phyloP scores from a whole-genome alignment of 2,329 filamentous ascomycete genomes.

The Phoma herbarum region DNA sequence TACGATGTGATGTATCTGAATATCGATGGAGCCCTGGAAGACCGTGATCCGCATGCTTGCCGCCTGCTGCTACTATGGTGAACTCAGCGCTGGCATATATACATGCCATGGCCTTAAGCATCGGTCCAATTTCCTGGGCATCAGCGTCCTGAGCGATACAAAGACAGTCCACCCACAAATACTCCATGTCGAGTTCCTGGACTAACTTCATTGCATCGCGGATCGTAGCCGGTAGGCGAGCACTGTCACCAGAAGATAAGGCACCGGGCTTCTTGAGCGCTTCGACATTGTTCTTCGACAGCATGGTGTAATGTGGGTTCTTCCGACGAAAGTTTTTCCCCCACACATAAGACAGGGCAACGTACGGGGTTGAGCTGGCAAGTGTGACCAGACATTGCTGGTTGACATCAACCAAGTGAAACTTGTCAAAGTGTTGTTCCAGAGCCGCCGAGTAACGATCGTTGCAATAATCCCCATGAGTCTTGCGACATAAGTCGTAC shows the following conservation, averaged over 20 bases:
- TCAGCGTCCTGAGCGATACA: constrained; percentile 1
- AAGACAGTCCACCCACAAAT: constrained; percentile 5
- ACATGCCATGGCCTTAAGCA: background rate
- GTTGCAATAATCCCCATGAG: no score
- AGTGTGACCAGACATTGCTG: background rate
- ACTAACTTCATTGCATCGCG: constrained; percentile 1
- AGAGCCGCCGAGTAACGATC: no score
- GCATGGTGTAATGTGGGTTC: background rate
- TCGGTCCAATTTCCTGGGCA: background rate
- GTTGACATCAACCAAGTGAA: no score
- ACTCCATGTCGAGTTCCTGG: no score
- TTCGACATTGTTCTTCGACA: background rate
- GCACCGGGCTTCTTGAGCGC: background rate
- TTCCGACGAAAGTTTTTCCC: background rate
- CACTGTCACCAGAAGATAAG: background rate
- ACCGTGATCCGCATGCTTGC: no score
- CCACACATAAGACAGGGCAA: constrained; percentile 10
- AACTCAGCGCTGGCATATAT: no score
- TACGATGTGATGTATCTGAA: no score
- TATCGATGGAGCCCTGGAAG: no score
- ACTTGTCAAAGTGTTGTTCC: no score
- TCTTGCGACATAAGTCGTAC: no score
- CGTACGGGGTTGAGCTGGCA: background rate
- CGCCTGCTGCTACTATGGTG: no score
- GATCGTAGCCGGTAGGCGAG: background rate